A percentile compares a stretch with the other conserved stretches of the same genome.
phyloP scores from a whole-genome alignment of 768 basidiomycete genomes.

The Russula dissimulans region DNA sequence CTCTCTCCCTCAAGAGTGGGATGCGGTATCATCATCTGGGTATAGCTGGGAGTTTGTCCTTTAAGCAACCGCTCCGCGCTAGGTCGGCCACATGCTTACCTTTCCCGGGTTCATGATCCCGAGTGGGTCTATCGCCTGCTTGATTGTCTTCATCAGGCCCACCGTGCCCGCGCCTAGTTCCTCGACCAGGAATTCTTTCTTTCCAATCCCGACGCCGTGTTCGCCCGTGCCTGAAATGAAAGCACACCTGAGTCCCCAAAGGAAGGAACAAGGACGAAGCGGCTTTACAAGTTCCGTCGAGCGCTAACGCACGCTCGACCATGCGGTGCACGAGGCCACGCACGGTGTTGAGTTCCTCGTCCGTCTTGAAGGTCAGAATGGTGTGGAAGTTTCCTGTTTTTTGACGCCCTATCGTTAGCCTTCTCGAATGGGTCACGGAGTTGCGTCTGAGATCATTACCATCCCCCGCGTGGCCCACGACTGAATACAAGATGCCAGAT shows the following conservation, averaged over 20 bases:
- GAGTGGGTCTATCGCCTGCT: slow-evolving; percentile 62
- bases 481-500: slow-evolving; percentile 48
- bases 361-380: slow-evolving; percentile 29
- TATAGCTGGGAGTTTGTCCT: slow-evolving; percentile 1
- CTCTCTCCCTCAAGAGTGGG: not conserved
- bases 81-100: slow-evolving; percentile 28
- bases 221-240: slow-evolving; percentile 55
- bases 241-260: too few species aligned
- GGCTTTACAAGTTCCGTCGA: slow-evolving; percentile 61
- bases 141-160: slow-evolving; percentile 74
- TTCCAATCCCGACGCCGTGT: slow-evolving; percentile 83
- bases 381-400: slow-evolving; percentile 37
- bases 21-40: not conserved
- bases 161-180: slow-evolving; percentile 83
- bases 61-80: not conserved
- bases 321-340: slow-evolving; percentile 42
- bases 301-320: slow-evolving; percentile 55
- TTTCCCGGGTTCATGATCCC: slow-evolving; percentile 82
- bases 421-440: not conserved
- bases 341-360: slow-evolving; percentile 29
- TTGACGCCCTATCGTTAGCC: not conserved
- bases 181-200: slow-evolving; percentile 67
- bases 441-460: slow-evolving; percentile 31
- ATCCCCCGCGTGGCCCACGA: slow-evolving; percentile 75
- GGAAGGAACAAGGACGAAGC: not conserved